Percentiles rank a stretch among this genome's conserved stretches.
phyloP scores from a whole-genome alignment of 2,329 filamentous ascomycete genomes.

The Cercospora zeina region DNA sequence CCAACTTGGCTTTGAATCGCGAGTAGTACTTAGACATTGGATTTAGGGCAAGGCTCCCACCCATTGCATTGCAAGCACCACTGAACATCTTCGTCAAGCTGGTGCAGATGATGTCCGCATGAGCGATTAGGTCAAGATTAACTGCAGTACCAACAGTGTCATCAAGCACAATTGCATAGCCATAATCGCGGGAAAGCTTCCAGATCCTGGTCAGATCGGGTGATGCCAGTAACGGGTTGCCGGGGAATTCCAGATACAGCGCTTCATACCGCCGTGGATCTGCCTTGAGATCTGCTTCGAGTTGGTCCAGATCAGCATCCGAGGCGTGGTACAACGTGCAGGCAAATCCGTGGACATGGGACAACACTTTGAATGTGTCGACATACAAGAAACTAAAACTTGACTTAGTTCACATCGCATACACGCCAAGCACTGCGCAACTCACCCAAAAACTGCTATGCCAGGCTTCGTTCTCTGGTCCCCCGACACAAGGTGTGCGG shows the following conservation, averaged over 20 bases:
- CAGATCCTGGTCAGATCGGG: neutral
- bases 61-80: neutral
- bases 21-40: neutral
- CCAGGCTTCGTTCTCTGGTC: neutral
- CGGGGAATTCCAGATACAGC: neutral
- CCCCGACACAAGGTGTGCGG: neutral
- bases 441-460: neutral
- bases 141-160: neutral
- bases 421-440: neutral
- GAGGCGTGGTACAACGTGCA: neutral
- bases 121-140: neutral
- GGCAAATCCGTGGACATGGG: neutral
- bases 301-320: neutral
- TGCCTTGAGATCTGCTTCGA: neutral
- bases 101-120: neutral
- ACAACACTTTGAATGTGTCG: neutral
- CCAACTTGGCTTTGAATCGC: neutral
- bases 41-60: neutral
- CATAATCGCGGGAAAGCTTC: neutral
- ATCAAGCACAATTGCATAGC: neutral
- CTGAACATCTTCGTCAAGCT: constrained; percentile 2
- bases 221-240: neutral
- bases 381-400: neutral
- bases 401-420: neutral
- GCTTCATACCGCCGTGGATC: neutral